Conservation (phyloP, 352 stramenopile genomes). For the Globisporangium alternatum region DNA sequence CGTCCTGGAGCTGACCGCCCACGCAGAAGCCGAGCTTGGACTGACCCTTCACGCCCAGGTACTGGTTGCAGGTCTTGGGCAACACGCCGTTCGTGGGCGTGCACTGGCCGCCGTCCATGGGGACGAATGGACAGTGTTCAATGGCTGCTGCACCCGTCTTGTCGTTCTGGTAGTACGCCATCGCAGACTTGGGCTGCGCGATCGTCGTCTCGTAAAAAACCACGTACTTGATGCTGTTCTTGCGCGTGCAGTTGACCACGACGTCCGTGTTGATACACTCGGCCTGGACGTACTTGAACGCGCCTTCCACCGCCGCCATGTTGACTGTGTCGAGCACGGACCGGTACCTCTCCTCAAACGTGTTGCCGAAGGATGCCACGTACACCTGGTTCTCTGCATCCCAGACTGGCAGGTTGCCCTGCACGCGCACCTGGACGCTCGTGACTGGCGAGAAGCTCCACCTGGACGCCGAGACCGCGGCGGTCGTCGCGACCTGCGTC, state of each 20-base stretch:
- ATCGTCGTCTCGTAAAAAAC: constrained; percentile 63
- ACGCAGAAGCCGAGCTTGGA: constrained; percentile 49
- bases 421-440: constrained; percentile 46
- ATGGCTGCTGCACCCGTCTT: constrained; percentile 14
- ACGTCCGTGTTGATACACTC: constrained; percentile 54
- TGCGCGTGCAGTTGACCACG: constrained; percentile 40
- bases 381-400: constrained; percentile 30
- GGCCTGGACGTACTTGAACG: constrained; percentile 58
- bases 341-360: constrained; percentile 40
- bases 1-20: constrained; percentile 35
- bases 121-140: constrained; percentile 49
- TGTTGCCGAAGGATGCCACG: constrained; percentile 34
- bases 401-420: constrained; percentile 45
- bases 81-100: constrained; percentile 33
- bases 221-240: constrained; percentile 59
- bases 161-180: constrained; percentile 42
- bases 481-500: not conserved
- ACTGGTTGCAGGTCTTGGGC: constrained; percentile 47
- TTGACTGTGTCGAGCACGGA: constrained; percentile 51
- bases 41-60: constrained; percentile 40
- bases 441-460: constrained; percentile 27
- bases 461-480: not conserved
- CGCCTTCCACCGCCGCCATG: constrained; percentile 51
- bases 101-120: constrained; percentile 63
- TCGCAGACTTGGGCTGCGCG: constrained; percentile 36